Conservation (phyloP, 1,284 basidiomycete species). For the Baeospora myosura region DNA sequence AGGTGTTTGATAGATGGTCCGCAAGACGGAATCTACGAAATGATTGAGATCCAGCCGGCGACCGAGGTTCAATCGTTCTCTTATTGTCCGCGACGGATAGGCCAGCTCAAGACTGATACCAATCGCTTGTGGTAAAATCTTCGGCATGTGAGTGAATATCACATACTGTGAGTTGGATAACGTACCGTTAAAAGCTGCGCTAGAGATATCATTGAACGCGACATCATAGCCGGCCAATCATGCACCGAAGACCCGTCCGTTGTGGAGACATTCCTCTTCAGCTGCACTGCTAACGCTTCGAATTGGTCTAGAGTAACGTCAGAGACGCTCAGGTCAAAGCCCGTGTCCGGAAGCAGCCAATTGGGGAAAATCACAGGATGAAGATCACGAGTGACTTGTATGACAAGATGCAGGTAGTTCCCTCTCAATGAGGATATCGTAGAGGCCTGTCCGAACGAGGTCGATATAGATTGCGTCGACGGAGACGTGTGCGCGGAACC, state of each 20-base stretch:
- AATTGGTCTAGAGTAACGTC: conserved; percentile 84
- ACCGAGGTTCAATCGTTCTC: conserved; percentile 37
- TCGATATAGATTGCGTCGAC: conserved; percentile 43
- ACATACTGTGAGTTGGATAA: conserved; percentile 11
- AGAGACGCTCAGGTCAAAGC: conserved; percentile 74
- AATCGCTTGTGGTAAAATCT: conserved; percentile 68
- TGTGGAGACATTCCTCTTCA: conserved; percentile 34
- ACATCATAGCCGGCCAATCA: conserved; percentile 54
- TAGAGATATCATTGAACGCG: conserved; percentile 61
- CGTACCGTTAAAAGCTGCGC: conserved; percentile 66
- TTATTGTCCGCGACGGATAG: conserved; percentile 47
- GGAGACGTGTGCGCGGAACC: conserved; percentile 63
- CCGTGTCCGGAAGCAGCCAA: conserved; percentile 65
- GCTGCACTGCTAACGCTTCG: conserved; percentile 49
- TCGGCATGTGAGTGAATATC: conserved; percentile 6
- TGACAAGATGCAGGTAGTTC: conserved; percentile 76
- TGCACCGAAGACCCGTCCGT: conserved; percentile 26
- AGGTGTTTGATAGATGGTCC: conserved; percentile 69
- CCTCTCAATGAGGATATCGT: conserved; percentile 86
- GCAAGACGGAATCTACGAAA: conserved; percentile 77
- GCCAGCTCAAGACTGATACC: conserved; percentile 80
- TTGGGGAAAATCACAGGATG: conserved; percentile 79
- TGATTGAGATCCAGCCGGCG: conserved; percentile 65
- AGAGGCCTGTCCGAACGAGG: conserved; percentile 44
- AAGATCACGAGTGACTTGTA: conserved; percentile 90